These are phyloP conservation scores for Leptomonas seymouri DNA, from an alignment of 208 protist genomes.

Conservation along the genomic window DNA sequence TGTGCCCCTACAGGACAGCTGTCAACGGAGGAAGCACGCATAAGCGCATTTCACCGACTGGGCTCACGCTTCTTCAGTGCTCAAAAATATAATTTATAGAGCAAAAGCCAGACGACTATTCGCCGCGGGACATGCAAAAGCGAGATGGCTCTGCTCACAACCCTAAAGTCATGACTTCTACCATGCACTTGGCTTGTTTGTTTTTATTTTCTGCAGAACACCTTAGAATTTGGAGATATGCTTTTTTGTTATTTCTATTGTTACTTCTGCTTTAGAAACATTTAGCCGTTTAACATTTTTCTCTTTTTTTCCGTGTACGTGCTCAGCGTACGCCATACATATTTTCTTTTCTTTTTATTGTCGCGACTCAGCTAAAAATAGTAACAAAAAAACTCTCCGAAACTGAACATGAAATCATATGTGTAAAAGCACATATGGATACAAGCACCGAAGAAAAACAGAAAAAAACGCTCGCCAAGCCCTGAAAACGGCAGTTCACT, in stretches of 20 bases:
- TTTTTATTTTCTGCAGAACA: too few species aligned
- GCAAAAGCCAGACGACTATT: too few species aligned
- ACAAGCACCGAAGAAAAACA: background rate
- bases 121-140: too few species aligned
- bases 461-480: background rate
- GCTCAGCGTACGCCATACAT: background rate
- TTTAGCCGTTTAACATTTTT: constrained; percentile 1
- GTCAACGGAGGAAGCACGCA: too few species aligned
- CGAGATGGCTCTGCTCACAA: too few species aligned
- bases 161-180: too few species aligned
- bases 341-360: constrained; percentile 1
- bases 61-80: too few species aligned
- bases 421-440: background rate
- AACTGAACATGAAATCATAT: background rate
- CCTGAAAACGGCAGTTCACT: background rate
- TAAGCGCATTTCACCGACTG: too few species aligned
- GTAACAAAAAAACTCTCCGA: background rate
- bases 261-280: constrained; percentile 1
- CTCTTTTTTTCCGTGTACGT: background rate
- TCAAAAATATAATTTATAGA: too few species aligned
- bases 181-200: too few species aligned
- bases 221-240: too few species aligned
- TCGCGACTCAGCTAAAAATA: background rate
- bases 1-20: too few species aligned
- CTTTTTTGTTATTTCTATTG: constrained; percentile 7